Evolutionary conservation across 2,329 filamentous ascomycete genomes (phyloP).

Genomic region (Colletotrichum acutatum): DNA sequence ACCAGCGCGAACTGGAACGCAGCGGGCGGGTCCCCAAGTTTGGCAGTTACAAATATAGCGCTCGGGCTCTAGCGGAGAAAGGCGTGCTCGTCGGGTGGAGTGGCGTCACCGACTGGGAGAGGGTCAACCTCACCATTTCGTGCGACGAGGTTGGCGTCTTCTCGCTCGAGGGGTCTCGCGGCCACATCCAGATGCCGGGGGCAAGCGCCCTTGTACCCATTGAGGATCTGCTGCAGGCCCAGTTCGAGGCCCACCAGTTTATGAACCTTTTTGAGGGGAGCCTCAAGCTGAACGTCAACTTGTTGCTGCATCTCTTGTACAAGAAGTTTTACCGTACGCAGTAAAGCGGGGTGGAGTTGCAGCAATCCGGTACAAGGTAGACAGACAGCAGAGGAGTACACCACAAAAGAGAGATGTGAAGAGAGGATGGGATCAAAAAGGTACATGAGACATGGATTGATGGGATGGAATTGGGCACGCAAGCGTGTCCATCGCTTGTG

Average conservation of each 20-base stretch:
- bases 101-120: constrained; percentile 87
- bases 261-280: constrained; percentile 92
- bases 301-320: constrained; percentile 96
- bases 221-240: constrained; percentile 93
- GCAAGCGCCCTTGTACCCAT: constrained; percentile 89
- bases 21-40: constrained; percentile 93
- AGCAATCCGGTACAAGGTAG: not conserved
- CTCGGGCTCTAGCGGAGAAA: constrained; percentile 88
- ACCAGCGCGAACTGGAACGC: constrained; percentile 93
- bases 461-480: constrained; percentile 21
- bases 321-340: constrained; percentile 95
- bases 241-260: constrained; percentile 97
- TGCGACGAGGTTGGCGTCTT: constrained; percentile 96
- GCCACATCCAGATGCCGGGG: constrained; percentile 95
- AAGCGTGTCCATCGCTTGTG: constrained; percentile 3
- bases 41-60: constrained; percentile 97
- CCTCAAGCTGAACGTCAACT: constrained; percentile 92
- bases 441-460: constrained; percentile 31
- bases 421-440: not conserved
- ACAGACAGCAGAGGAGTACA: too few relatives aligned
- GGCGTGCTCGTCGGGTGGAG: constrained; percentile 94
- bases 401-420: not conserved
- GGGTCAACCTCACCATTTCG: constrained; percentile 92
- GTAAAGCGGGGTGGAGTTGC: constrained; percentile 45
- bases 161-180: constrained; percentile 88